phyloP scores from a whole-genome alignment of 2,329 filamentous ascomycete genomes.

The Fusarium floridanum region DNA sequence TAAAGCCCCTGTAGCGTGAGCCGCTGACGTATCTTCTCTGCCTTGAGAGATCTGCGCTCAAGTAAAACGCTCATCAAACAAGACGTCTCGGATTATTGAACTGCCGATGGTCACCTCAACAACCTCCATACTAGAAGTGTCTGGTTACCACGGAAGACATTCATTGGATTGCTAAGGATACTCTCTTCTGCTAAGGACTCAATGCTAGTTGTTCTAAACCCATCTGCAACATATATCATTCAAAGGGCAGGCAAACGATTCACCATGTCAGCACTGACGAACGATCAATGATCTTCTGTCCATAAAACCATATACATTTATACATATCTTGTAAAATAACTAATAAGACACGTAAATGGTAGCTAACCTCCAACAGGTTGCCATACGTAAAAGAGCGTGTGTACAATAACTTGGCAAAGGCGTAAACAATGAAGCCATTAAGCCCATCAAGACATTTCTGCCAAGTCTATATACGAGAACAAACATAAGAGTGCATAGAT shows the following conservation, averaged over 20 bases:
- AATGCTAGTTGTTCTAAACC: background rate
- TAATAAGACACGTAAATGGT: background rate
- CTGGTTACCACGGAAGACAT: background rate
- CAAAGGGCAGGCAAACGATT: background rate
- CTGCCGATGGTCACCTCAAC: conserved; percentile 2
- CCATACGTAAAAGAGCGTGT: background rate
- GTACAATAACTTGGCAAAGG: background rate
- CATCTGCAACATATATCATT: background rate
- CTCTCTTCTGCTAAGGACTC: background rate
- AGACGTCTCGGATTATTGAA: background rate
- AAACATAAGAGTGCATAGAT: conserved; percentile 1
- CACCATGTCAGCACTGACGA: background rate
- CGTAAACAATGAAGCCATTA: background rate
- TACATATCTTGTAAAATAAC: conserved; percentile 2
- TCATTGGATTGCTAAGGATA: background rate
- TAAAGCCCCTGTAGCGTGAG: conserved; percentile 15
- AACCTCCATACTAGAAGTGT: background rate
- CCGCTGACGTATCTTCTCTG: conserved; percentile 32
- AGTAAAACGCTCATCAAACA: conserved; percentile 5
- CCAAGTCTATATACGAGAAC: conserved; percentile 17
- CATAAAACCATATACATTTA: background rate
- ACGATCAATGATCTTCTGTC: background rate
- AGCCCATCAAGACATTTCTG: conserved; percentile 13
- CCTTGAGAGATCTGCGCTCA: conserved; percentile 10
- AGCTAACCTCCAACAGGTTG: background rate